Evolutionary conservation across 345 rosid species (phyloP).

Genomic region (Heritiera littoralis): DNA sequence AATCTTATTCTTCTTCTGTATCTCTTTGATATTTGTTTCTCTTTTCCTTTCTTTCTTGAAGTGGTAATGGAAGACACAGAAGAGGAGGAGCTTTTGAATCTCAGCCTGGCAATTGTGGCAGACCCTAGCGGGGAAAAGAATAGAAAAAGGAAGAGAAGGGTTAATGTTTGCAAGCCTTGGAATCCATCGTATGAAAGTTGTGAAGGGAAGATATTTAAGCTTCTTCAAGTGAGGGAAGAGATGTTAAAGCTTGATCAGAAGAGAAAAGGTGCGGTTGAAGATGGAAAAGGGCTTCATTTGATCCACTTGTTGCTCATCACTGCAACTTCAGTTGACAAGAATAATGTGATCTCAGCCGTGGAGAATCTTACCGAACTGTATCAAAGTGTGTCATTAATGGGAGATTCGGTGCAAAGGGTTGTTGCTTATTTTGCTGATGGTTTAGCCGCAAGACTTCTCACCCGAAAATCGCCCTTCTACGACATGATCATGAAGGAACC

Average conservation of each 20-base stretch:
- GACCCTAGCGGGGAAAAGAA: constrained; percentile 21
- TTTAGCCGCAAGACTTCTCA: constrained; percentile 52
- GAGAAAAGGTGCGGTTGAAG: constrained; percentile 32
- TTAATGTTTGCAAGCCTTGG: background rate
- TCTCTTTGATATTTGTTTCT: constrained; percentile 9
- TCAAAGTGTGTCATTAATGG: constrained; percentile 43
- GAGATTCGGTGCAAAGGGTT: constrained; percentile 64
- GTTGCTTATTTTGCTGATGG: constrained; percentile 66
- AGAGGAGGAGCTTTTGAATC: constrained; percentile 47
- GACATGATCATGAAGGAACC: constrained; percentile 60
- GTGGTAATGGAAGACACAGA: constrained; percentile 32
- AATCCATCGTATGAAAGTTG: constrained; percentile 28
- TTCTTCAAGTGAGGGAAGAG: constrained; percentile 59
- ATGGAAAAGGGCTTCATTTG: constrained; percentile 57
- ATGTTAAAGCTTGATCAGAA: constrained; percentile 44
- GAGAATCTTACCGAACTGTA: constrained; percentile 48
- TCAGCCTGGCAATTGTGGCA: constrained; percentile 50
- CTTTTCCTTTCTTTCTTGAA: background rate
- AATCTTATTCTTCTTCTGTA: background rate
- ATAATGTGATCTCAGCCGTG: constrained; percentile 36
- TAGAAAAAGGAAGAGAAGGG: constrained; percentile 42
- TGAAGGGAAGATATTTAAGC: constrained; percentile 51
- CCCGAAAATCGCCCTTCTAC: constrained; percentile 53
- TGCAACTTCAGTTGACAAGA: constrained; percentile 51
- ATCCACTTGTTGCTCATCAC: constrained; percentile 59